Base-by-base conservation (phyloP, 2,329 filamentous ascomycete genomes). In the Ceratocystis huliohia region DNA sequence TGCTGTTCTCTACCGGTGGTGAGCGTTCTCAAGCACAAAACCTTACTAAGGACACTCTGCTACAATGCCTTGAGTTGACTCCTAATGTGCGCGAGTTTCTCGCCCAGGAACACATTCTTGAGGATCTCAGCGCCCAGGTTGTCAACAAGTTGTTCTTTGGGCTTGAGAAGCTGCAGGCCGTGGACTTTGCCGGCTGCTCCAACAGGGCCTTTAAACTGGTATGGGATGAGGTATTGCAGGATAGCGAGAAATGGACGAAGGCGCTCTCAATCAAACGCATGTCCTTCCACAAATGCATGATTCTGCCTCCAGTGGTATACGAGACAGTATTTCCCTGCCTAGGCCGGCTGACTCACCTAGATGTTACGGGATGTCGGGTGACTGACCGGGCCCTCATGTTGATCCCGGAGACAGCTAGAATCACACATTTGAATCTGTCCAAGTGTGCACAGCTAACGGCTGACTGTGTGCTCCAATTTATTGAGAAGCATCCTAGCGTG, bases 141-240 rank as follows among this genome's bases (percentile, higher is more conserved):
- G 75, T 93, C 56, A 78, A 80, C 69, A 91, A 89, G 74, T 77
- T 94, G 53, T 84, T 93, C 71, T 84, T 84, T 69, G 83, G 81
- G 8, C 78, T 91, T 68, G 83, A 85, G 1, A 76, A 79, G 62
- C 76, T 94, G 65, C 79, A 81, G 68, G 88, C 87, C 1, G 72
- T 93, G 25, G 89, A 94, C 73, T 88, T 93, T 72, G 90, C 88
- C 70, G 89, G 86, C 67, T 89, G 87, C 75, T 87, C 88, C 13
- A 88, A 87, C 3, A 75, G 80, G 13, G 74, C 75, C 3, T 93
- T 93, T 79, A 85, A 84, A 70, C 79, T 82, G 61, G 79, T 86
- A 0, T 89, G 92, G 74, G 76, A 79, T 50, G 77, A 81, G 8
- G 72, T 88, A 66, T 72, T 87, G 67, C 77, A 79, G 5, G 74